Base-by-base conservation (phyloP, 441 rosid genomes). In the Arabidopsis lyrata region DNA sequence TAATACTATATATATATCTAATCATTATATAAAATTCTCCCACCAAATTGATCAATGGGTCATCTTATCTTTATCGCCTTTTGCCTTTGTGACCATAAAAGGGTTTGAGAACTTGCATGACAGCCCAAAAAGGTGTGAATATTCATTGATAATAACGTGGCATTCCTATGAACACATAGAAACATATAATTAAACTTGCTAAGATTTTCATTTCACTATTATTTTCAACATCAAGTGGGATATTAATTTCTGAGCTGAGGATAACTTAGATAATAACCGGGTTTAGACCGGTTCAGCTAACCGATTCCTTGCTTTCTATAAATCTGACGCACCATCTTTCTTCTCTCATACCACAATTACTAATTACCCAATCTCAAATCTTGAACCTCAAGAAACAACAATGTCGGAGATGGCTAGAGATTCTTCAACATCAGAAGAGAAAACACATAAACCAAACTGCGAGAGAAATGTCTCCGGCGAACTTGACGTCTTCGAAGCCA, bases 401-500 rank as follows among this genome's bases (percentile, higher is more conserved):
- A 71, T 77, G 76, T 65, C 80, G 4, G 66, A 63, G 20, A 42
- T 58, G 20, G n/a, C 49, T 13, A 58, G 36, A 67, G 42, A 58
- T 27, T 66, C 64, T 42, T 74, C 88, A 55, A 81, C 83, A 67
- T 52, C 82, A 1, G 80, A 83, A 42, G 82, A 78, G 50, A 62
- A 57, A 66, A 54, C 69, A 81, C 79, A 76, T 72, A 87, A 81
- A 55, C 67, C 87, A 4, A 67, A 81, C 72, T 82, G 81, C 57
- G 70, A 75, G 38, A 74, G 96, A 50, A 86, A 85, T 10, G 84
- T 86, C 68, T 94, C 99, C 16, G 89, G 86, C 6, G 99, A 94
- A 86, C 90, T 94, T 39, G 97, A 86, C 68, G 97, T 94, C 29
- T 94, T 94, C 15, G 97, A 94, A 80, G 99, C 99, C 6, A 83